Conservation (phyloP, 768 basidiomycete genomes). For the Obba rivulosa region DNA sequence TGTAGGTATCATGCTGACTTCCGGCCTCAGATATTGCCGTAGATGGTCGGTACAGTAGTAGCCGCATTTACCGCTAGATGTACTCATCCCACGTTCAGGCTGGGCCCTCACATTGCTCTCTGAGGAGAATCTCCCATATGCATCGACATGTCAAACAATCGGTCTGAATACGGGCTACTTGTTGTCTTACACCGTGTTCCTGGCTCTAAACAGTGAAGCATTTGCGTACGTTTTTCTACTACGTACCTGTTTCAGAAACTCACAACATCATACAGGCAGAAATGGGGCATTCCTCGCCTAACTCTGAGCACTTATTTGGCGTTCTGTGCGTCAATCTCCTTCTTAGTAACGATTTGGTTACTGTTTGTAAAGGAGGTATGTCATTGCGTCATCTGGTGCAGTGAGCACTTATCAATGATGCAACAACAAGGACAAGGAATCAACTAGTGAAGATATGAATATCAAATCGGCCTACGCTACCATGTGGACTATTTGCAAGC, state of each 20-base stretch:
- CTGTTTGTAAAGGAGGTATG: constrained; percentile 86
- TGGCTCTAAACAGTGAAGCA: constrained; percentile 92
- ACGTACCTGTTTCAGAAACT: not conserved
- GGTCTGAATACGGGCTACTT: constrained; percentile 96
- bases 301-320: constrained; percentile 75
- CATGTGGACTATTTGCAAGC: constrained; percentile 90
- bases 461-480: constrained; percentile 87
- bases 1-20: constrained; percentile 11
- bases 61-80: constrained; percentile 32
- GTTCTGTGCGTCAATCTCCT: constrained; percentile 82
- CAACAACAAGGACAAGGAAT: constrained; percentile 61
- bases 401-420: not conserved
- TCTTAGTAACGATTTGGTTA: constrained; percentile 83
- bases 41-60: constrained; percentile 59
- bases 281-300: constrained; percentile 72
- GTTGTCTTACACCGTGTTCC: constrained; percentile 93
- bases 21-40: constrained; percentile 81
- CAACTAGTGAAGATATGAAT: constrained; percentile 79
- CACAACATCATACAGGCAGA: constrained; percentile 41
- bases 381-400: not conserved
- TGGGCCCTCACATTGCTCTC: constrained; percentile 86
- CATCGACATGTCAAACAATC: constrained; percentile 97
- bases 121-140: constrained; percentile 90
- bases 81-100: constrained; percentile 33
- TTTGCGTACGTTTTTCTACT: constrained; percentile 59